Conservation (phyloP, 2,329 filamentous ascomycete genomes). For the Stagonosporopsis rhizophila region DNA sequence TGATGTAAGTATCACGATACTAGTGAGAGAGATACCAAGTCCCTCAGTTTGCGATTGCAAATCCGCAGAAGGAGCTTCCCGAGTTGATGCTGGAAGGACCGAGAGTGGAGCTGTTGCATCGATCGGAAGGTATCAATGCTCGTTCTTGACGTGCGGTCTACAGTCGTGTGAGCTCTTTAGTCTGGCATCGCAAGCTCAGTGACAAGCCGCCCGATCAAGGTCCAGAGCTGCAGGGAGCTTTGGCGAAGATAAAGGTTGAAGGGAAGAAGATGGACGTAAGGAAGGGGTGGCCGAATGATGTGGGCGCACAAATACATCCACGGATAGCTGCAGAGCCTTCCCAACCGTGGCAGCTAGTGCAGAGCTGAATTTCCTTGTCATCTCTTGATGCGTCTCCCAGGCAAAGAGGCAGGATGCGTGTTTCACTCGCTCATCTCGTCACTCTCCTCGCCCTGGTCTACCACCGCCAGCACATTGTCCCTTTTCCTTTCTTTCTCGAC, state of each 20-base stretch:
- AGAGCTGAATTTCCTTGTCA: neutral
- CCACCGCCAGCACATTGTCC: constrained; percentile 12
- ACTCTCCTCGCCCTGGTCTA: constrained; percentile 26
- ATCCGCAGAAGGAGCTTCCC: neutral
- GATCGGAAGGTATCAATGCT: neutral
- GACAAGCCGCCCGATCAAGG: too few species aligned
- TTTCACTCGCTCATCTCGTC: constrained; percentile 34
- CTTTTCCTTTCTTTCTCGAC: constrained; percentile 14
- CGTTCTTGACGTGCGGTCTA: neutral
- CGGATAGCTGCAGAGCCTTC: neutral
- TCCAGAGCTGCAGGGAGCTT: too few species aligned
- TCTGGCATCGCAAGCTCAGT: neutral
- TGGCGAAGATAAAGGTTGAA: too few species aligned
- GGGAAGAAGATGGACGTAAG: too few species aligned
- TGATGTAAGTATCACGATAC: too few species aligned
- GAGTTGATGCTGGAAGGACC: neutral
- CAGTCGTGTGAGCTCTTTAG: neutral
- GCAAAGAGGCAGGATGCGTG: neutral
- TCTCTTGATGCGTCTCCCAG: neutral
- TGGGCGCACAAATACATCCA: neutral
- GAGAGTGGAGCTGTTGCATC: neutral
- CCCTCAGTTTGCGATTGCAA: too few species aligned
- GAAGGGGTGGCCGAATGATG: too few species aligned
- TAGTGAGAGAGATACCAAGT: too few species aligned
- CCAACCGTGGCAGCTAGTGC: too few species aligned